Percentiles rank a stretch among this genome's conserved stretches.
These are phyloP conservation scores for Prosopis cineraria DNA, from an alignment of 306 rosid genomes.

Conservation along the genomic window DNA sequence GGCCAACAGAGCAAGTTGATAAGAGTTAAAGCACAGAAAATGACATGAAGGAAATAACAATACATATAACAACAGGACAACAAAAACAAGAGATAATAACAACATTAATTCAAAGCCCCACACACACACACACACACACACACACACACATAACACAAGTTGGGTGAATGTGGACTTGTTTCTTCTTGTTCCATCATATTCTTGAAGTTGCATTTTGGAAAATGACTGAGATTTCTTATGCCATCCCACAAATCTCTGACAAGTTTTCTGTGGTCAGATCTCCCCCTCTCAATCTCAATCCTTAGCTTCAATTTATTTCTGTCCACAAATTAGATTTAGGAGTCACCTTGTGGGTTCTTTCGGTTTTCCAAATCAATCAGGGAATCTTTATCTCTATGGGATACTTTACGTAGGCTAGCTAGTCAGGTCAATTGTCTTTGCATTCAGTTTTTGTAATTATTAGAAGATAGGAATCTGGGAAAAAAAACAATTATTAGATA, in stretches of 20 bases:
- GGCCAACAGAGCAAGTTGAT: neutral
- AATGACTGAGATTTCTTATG: constrained; percentile 26
- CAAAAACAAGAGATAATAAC: neutral
- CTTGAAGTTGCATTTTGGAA: constrained; percentile 35
- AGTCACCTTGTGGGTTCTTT: constrained; percentile 4
- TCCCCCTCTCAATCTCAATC: neutral
- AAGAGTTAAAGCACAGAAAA: neutral
- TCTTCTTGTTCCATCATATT: constrained; percentile 27
- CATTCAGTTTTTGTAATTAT: too few species aligned
- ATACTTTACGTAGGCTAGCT: neutral
- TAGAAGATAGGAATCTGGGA: too few species aligned
- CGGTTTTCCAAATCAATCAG: neutral
- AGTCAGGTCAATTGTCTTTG: neutral
- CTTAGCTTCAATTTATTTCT: neutral
- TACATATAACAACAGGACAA: neutral
- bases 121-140: too few species aligned
- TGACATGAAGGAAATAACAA: neutral
- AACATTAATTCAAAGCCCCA: constrained; percentile 21
- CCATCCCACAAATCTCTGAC: constrained; percentile 32
- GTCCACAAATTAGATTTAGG: constrained; percentile 27
- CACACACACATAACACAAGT: too few species aligned
- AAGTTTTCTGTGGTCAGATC: neutral
- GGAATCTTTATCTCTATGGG: neutral
- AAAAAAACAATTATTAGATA: too few species aligned
- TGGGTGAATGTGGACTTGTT: constrained; percentile 29